Evolutionary conservation across 257 asterid species (phyloP).

Genomic region (Scutellaria barbata): DNA sequence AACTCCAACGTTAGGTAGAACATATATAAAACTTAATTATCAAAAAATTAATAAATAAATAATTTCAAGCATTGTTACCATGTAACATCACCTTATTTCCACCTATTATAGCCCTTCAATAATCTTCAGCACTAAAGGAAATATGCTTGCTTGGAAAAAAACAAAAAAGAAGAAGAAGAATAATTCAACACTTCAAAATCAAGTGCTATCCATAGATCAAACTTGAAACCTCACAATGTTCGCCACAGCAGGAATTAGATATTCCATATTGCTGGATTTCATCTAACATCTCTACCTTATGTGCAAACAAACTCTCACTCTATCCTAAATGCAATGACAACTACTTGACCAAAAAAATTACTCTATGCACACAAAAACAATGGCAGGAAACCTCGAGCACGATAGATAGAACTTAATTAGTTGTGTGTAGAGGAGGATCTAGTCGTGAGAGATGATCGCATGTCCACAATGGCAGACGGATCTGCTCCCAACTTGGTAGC

Average conservation of each 20-base stretch:
- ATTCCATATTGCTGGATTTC: slow-evolving; percentile 12
- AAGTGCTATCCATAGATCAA: background rate
- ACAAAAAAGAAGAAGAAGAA: background rate
- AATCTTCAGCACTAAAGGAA: too few species aligned
- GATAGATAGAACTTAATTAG: slow-evolving; percentile 30
- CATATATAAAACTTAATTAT: too few species aligned
- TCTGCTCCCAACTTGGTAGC: slow-evolving; percentile 61
- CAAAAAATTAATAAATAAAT: too few species aligned
- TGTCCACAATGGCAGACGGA: slow-evolving; percentile 61
- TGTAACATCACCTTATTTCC: too few species aligned
- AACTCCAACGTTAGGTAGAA: too few species aligned
- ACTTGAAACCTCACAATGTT: background rate
- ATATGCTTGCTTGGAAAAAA: background rate
- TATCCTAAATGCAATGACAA: background rate
- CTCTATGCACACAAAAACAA: background rate
- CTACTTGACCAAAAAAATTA: slow-evolving; percentile 25
- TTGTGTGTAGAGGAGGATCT: slow-evolving; percentile 50
- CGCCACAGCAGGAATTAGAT: background rate
- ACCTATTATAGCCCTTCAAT: background rate
- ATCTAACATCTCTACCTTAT: background rate
- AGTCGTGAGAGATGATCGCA: slow-evolving; percentile 75
- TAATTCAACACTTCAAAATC: background rate
- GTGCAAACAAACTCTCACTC: background rate
- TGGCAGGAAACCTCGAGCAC: background rate
- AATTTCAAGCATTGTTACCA: too few species aligned